phyloP scores from a whole-genome alignment of 345 rosid genomes.

The Gossypium australe region DNA sequence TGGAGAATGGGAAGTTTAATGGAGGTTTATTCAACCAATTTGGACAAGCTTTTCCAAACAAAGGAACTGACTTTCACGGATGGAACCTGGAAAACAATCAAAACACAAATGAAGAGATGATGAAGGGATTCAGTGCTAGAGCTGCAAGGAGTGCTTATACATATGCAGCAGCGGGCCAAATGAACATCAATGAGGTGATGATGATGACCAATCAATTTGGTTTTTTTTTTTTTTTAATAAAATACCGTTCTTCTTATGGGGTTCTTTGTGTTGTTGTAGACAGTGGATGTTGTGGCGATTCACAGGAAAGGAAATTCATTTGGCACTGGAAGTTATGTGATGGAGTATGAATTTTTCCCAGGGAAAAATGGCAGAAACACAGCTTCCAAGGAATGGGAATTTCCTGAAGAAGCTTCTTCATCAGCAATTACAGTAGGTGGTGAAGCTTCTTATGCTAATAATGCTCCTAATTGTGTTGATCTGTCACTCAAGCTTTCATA shows the following conservation, averaged over 20 bases:
- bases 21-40: neutral
- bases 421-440: constrained; percentile 20
- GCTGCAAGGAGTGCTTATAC: constrained; percentile 23
- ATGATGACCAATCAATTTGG: neutral
- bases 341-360: constrained; percentile 77
- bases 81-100: constrained; percentile 18
- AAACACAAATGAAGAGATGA: constrained; percentile 12
- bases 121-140: constrained; percentile 17
- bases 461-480: constrained; percentile 56
- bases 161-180: constrained; percentile 13
- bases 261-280: constrained; percentile 16
- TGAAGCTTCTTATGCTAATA: constrained; percentile 30
- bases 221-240: neutral
- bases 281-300: constrained; percentile 25
- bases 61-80: constrained; percentile 19
- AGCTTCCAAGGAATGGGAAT: constrained; percentile 34
- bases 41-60: constrained; percentile 2
- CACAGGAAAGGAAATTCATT: constrained; percentile 34
- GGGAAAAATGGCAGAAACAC: constrained; percentile 33
- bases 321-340: constrained; percentile 21
- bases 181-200: constrained; percentile 21
- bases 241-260: neutral
- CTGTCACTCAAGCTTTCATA: constrained; percentile 79
- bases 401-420: constrained; percentile 32
- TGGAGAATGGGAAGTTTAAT: constrained; percentile 14